Evolutionary conservation across 192 early-diverging fungal genomes (phyloP).

Genomic region (Entrophospora sp.): DNA sequence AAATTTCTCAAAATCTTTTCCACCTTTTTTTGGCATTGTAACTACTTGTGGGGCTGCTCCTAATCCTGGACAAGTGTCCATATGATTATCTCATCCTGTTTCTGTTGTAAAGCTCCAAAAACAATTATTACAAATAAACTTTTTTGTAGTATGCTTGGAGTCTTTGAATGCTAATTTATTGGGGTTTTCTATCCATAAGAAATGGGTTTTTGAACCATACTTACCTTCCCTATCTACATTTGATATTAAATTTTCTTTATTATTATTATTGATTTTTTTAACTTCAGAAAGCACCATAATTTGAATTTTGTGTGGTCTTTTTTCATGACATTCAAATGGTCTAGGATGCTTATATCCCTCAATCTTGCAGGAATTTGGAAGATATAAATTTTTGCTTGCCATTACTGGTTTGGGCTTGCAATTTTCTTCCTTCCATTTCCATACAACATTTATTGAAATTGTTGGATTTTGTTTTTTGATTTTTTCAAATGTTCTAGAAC

Average conservation of each 20-base stretch:
- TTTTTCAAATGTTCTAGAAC: not conserved
- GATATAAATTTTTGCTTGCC: conserved; percentile 6
- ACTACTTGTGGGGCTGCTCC: not conserved
- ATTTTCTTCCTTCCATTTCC: conserved; percentile 2
- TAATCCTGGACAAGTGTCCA: not conserved
- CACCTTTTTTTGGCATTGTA: not conserved
- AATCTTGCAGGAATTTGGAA: too few relatives aligned
- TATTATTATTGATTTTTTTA: too few relatives aligned
- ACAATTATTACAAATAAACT: not conserved
- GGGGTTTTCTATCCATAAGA: not conserved
- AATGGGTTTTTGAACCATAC: not conserved
- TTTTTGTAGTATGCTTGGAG: not conserved
- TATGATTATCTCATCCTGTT: not conserved
- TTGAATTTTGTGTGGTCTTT: too few relatives aligned
- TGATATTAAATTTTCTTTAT: too few relatives aligned
- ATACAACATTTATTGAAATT: conserved; percentile 11
- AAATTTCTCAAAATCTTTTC: not conserved
- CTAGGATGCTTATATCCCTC: too few relatives aligned
- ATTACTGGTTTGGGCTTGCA: conserved; percentile 1
- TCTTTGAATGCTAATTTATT: not conserved
- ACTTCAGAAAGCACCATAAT: too few relatives aligned
- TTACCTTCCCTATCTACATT: not conserved
- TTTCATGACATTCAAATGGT: too few relatives aligned
- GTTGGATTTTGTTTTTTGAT: not conserved
- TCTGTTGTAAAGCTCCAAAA: not conserved